Evolutionary conservation across 129 eudicot species (phyloP).

Genomic region (Arctium lappa): DNA sequence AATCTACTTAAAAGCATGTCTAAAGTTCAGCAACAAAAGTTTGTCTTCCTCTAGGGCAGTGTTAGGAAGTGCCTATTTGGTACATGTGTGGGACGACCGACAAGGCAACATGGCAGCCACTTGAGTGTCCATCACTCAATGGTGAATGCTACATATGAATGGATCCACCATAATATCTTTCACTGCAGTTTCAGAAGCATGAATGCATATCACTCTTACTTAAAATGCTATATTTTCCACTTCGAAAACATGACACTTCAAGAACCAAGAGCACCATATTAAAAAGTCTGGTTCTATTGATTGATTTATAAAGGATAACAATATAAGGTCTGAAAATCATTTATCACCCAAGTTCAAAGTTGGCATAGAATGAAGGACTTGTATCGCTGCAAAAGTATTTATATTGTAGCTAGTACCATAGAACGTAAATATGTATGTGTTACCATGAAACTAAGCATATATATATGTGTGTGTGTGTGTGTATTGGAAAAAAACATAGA

Average conservation of each 20-base stretch:
- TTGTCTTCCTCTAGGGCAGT: background rate
- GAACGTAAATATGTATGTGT: background rate
- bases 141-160: background rate
- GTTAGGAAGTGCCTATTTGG: background rate
- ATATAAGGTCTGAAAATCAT: background rate
- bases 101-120: background rate
- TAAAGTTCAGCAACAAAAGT: background rate
- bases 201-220: background rate
- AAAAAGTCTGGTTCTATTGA: background rate
- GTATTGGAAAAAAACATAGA: background rate
- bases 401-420: background rate
- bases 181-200: background rate
- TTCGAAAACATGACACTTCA: background rate
- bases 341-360: background rate
- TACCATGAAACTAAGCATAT: background rate
- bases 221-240: background rate
- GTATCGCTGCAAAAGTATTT: background rate
- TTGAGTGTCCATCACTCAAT: background rate
- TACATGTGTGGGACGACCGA: background rate
- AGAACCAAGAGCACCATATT: background rate
- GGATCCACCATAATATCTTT: background rate
- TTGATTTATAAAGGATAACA: background rate
- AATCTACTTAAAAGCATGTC: background rate
- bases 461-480: background rate
- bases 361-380: background rate